Evolutionary conservation across 2,329 filamentous ascomycete genomes (phyloP), one percentile per base, ranked within the genome.

Genomic region (Coleophoma crateriformis): DNA sequence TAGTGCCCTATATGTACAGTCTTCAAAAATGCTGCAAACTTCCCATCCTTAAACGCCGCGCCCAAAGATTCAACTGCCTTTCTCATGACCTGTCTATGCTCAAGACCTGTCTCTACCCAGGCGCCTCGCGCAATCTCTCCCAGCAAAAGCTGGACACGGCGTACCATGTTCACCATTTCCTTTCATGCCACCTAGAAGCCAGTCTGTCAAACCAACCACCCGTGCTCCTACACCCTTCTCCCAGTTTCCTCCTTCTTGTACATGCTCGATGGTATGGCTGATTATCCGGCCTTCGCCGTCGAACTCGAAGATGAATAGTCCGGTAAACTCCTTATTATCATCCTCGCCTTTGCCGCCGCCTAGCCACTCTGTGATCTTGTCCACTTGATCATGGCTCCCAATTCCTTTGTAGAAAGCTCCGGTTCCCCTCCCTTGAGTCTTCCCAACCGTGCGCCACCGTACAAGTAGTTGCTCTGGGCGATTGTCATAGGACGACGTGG

Each of bases 231-330:
- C 73, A 14, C 82, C 90, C 54, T 81, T 82, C 61, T 96, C 91
- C 82, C 87, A 95, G 52, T 89, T 82, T 37, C 85, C 82, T 14
- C 85, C 84, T 61, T 94, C 85, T 61, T 96, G 87, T 1, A 88
- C 87, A 69, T 95, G 88, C 70, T 99, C 94, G 61, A 99, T 97
- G 0, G 89, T 95, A 67, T 97, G 94, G 58, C 82, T 90, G 44
- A 87, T 70, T 34, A 99, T 82, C 55, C 90, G 78, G 1, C 94
- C 94, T 60, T 95, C 80, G 43, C 82, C 77, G 63, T 97, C 94
- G 65, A 99, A 99, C 57, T 95, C 89, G 66, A 99, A 99, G 51
- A 96, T 85, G 68, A 97, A 99, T 11, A 97, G 69, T 0, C 94
- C 94, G 1, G 84, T 88, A 60, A 97, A 97, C 62, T 91, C 87